phyloP scores from a whole-genome alignment of 2,329 filamentous ascomycete species.

The Aspergillus hiratsukae region DNA sequence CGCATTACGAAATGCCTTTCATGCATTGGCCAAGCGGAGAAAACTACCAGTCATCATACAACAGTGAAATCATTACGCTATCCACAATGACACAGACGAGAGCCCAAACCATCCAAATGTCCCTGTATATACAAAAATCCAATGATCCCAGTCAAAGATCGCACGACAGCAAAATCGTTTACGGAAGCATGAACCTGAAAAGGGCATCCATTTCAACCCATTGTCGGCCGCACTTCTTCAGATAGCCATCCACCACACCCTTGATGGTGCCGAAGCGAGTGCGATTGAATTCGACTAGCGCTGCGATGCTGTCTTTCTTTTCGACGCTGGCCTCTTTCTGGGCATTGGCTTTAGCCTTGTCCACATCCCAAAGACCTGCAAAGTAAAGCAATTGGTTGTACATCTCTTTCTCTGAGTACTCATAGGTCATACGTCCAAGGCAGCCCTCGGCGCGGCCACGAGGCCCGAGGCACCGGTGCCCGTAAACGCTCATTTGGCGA shows the following conservation, averaged over 20 bases:
- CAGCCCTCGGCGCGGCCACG: conserved; percentile 81
- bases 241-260: conserved; percentile 72
- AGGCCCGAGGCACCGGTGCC: conserved; percentile 81
- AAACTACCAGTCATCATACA: conserved; percentile 8
- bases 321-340: conserved; percentile 48
- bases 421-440: conserved; percentile 80
- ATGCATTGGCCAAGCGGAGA: neutral
- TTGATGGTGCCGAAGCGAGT: conserved; percentile 71
- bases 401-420: conserved; percentile 80
- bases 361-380: conserved; percentile 79
- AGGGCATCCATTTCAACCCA: conserved; percentile 92
- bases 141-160: conserved; percentile 12
- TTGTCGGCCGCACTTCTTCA: conserved; percentile 84
- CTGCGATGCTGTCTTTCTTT: conserved; percentile 62
- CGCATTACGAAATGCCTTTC: conserved; percentile 2
- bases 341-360: conserved; percentile 62
- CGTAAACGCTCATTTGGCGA: conserved; percentile 89
- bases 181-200: conserved; percentile 59
- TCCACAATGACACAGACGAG: conserved; percentile 7
- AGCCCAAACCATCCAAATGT: conserved; percentile 2
- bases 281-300: conserved; percentile 77
- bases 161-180: conserved; percentile 19
- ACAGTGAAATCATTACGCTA: conserved; percentile 4
- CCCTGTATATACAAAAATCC: conserved; percentile 23
- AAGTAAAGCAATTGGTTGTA: conserved; percentile 96